Conservation (phyloP, 2,329 filamentous ascomycete genomes). For the Rutstroemia sp. region DNA sequence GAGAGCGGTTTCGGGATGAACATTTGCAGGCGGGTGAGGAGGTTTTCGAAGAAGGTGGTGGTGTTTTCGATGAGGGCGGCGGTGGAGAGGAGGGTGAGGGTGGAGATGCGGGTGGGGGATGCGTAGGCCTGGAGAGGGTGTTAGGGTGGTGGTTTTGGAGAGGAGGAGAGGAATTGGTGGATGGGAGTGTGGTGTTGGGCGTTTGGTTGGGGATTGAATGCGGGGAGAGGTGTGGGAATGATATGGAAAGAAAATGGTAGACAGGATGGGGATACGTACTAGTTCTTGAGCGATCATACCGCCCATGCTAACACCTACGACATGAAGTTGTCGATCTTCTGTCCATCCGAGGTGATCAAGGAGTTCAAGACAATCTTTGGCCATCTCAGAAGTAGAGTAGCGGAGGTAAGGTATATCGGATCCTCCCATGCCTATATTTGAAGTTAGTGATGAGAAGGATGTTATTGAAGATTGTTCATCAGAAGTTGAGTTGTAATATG, state of each 20-base stretch:
- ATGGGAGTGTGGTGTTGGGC: background rate
- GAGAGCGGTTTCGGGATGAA: constrained; percentile 66
- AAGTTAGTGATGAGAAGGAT: background rate
- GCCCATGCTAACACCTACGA: constrained; percentile 76
- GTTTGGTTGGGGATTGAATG: background rate
- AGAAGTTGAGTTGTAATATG: background rate
- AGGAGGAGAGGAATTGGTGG: background rate
- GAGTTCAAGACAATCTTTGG: constrained; percentile 66
- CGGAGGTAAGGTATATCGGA: constrained; percentile 70
- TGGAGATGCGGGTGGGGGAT: constrained; percentile 45
- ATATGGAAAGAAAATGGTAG: background rate
- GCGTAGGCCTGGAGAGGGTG: constrained; percentile 34
- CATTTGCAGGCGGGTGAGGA: constrained; percentile 48
- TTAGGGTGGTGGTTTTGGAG: background rate
- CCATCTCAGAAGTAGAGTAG: constrained; percentile 83
- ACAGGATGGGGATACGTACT: constrained; percentile 30
- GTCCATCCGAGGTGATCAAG: constrained; percentile 64
- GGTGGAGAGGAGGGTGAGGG: constrained; percentile 54
- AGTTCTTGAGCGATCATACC: constrained; percentile 91
- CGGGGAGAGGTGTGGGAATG: background rate
- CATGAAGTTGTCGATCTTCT: constrained; percentile 49
- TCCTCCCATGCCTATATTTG: constrained; percentile 53
- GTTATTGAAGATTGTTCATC: background rate
- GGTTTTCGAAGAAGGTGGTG: constrained; percentile 55
- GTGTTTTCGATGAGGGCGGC: constrained; percentile 55